phyloP scores from a whole-genome alignment of 139 green algal genomes.

The Coelastrella sp. region DNA sequence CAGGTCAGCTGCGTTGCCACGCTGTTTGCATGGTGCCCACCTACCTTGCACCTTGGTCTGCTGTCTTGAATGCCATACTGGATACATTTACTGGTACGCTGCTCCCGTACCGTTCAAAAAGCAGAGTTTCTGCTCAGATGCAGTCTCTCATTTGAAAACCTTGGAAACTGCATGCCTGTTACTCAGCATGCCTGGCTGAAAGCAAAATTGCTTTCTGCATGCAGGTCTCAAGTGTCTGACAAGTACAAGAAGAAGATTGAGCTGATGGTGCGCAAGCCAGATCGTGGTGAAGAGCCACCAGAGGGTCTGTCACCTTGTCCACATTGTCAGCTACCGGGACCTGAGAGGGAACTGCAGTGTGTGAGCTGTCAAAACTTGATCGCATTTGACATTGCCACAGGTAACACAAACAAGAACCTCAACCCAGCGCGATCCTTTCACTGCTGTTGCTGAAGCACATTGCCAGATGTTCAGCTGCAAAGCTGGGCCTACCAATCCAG shows the following conservation, averaged over 20 bases:
- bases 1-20: too few relatives aligned
- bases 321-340: slow-evolving; percentile 72
- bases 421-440: too few relatives aligned
- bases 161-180: neutral
- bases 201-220: neutral
- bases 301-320: slow-evolving; percentile 71
- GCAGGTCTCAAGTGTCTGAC: slow-evolving; percentile 68
- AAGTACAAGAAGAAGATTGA: slow-evolving; percentile 90
- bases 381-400: slow-evolving; percentile 77
- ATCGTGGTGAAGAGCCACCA: slow-evolving; percentile 72
- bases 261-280: slow-evolving; percentile 81
- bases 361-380: slow-evolving; percentile 73
- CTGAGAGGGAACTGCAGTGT: slow-evolving; percentile 75
- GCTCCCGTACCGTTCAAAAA: too few relatives aligned
- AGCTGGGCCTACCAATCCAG: too few relatives aligned
- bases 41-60: too few relatives aligned
- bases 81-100: too few relatives aligned
- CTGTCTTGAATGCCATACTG: too few relatives aligned
- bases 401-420: slow-evolving; percentile 45
- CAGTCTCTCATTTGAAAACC: too few relatives aligned
- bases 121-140: too few relatives aligned
- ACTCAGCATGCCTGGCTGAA: neutral
- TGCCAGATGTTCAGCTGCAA: too few relatives aligned
- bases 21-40: too few relatives aligned
- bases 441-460: too few relatives aligned